Evolutionary conservation across 306 rosid species (phyloP), one percentile per base, ranked within the genome.

Genomic region (Fragaria iinumae): DNA sequence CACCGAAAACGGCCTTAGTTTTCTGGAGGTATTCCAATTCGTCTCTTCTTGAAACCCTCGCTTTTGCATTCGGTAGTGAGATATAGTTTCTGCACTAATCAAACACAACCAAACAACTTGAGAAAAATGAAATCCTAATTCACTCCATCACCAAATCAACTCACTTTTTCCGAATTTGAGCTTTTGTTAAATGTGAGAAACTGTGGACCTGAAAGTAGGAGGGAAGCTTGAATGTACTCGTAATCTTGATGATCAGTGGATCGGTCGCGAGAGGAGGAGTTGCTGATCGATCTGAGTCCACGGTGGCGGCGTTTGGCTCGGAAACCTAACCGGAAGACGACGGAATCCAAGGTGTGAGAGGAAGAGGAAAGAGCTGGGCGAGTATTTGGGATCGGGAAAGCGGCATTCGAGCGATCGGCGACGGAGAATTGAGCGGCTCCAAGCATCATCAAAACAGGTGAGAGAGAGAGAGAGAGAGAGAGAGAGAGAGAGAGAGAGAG

Each of bases 161-260:
- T 23, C 44, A 72, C 66, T 39, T 38, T 18, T 45, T 45, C 55
- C 18, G 0, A 52, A 17, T 4, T 5, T 17, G 9, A 55, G 21
- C 12, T 8, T 8, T 55, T 55, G 11, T 39, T 39, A 29, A 82
- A 56, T 45, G 17, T 48, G 21, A 57, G 60, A 50, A 62, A 76
- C 29, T 73, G 14, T 21, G 53, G 45, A 91, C 99, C 99, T 86
- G 98, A 84, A 73, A 92, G 91, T 13, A 96, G 97, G 65, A 96
- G 86, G 2, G 99, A 88, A 79, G 99, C 99, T 85, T 89, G 90
- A 13, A 92, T 86, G 77, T 78, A 93, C 36, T 92, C 96, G 49
- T 55, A 80, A 53, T 69, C 79, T 59, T 60, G 87, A 55, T 87
- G 90, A 68, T 73, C 67, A 34, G 36, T 74, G 87, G 91, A 92